phyloP scores from a whole-genome alignment of 352 stramenopile species.

The Phytophthora quininea region DNA sequence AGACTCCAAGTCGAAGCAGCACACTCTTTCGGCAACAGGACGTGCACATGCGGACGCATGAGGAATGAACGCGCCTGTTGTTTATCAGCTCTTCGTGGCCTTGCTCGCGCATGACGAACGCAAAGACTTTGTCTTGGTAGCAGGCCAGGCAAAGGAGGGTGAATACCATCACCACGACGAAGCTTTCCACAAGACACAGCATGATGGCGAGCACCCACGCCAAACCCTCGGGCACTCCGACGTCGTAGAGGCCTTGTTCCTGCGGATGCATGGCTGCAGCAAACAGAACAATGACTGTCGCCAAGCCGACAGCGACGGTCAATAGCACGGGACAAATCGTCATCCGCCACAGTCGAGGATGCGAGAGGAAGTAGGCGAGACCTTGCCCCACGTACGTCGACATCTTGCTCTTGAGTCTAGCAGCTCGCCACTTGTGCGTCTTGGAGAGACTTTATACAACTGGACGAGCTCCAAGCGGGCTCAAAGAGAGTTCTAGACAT shows the following conservation, averaged over 20 bases:
- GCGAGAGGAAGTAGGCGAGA: conserved; percentile 50
- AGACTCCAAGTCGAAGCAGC: conserved; percentile 42
- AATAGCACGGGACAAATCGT: conserved; percentile 55
- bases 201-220: conserved; percentile 60
- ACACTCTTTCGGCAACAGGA: conserved; percentile 56
- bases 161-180: conserved; percentile 60
- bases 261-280: conserved; percentile 46
- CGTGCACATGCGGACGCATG: conserved; percentile 46
- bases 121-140: conserved; percentile 63
- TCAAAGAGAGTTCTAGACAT: neutral
- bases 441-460: conserved; percentile 6
- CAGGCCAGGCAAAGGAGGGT: conserved; percentile 50
- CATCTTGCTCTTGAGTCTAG: conserved; percentile 9
- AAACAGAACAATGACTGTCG: conserved; percentile 53
- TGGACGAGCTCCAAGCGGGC: conserved; percentile 10
- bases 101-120: conserved; percentile 47
- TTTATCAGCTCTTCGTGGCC: conserved; percentile 46
- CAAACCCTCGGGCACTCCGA: conserved; percentile 40
- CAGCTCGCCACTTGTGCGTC: too few relatives aligned
- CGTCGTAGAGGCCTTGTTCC: conserved; percentile 40
- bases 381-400: conserved; percentile 41
- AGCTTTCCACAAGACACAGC: conserved; percentile 61
- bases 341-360: conserved; percentile 53
- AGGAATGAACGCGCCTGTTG: conserved; percentile 41
- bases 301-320: conserved; percentile 47